A percentile compares a stretch with the other conserved stretches of the same genome.
phyloP scores from a whole-genome alignment of 1,139 yeast genomes.

The Yamadazyma membranifaciens region DNA sequence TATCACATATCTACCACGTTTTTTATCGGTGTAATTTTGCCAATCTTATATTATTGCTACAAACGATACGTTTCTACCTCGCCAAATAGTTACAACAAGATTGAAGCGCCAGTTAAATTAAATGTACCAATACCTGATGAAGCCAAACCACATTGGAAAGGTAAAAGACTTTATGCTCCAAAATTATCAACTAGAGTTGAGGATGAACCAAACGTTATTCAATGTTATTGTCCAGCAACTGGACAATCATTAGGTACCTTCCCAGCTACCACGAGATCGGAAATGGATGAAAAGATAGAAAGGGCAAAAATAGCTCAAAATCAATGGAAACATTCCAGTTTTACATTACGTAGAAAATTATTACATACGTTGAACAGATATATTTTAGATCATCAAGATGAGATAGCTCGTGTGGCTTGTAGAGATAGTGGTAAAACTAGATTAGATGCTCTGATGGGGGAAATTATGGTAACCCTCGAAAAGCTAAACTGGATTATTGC shows the following conservation, averaged over 20 bases:
- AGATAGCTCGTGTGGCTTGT: constrained; percentile 88
- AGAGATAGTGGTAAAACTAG: constrained; percentile 95
- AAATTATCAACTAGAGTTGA: constrained; percentile 47
- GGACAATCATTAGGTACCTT: constrained; percentile 82
- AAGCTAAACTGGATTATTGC: constrained; percentile 85
- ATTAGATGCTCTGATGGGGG: constrained; percentile 96
- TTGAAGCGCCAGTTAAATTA: constrained; percentile 49
- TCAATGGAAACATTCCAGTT: constrained; percentile 55
- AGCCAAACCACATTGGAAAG: constrained; percentile 92
- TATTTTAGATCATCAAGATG: constrained; percentile 78
- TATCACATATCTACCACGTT: constrained; percentile 49
- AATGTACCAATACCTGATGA: constrained; percentile 71
- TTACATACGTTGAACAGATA: constrained; percentile 69
- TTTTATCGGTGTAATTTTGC: constrained; percentile 41
- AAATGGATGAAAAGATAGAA: constrained; percentile 64
- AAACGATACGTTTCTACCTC: constrained; percentile 36
- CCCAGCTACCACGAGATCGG: constrained; percentile 58
- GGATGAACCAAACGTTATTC: constrained; percentile 66
- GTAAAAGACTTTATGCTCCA: constrained; percentile 67
- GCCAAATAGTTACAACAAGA: constrained; percentile 43
- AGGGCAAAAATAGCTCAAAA: constrained; percentile 59
- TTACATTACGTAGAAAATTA: constrained; percentile 66
- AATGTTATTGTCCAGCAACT: constrained; percentile 93
- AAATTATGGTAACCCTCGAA: constrained; percentile 88
- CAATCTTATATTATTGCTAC: constrained; percentile 37